Evolutionary conservation across 768 basidiomycete species (phyloP), one percentile per base, ranked within the genome.

Genomic region (Leucocoprinus birnbaumii): DNA sequence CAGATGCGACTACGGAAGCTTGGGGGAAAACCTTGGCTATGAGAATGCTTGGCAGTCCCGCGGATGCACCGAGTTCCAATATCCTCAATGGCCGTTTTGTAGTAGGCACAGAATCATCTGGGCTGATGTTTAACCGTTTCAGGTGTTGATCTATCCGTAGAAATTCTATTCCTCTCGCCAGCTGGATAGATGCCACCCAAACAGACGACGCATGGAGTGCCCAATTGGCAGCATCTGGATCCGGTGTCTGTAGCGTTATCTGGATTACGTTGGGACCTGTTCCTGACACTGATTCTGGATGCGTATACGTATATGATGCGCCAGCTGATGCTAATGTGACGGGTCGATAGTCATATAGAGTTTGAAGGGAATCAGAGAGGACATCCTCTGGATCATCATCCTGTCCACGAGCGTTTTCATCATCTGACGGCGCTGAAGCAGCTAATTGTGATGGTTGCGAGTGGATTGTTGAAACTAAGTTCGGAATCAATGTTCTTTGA

Each of bases 41-140:
- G 42, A 80, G 65, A 51, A 91, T 87, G 42, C 87, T 80, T 1
- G 89, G 89, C 21, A 91, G 73, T 3, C 89, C 89, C 0, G 87
- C 84, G 1, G 82, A 84, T 0, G 89, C 86, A 6, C 89, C 89
- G 9, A 91, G 71, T 64, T 91, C 89, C 5, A 91, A 75, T n/a
- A 90, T 59, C 25, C 61, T 64, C 8, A 68, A 34, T 6, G 38
- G 31, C 27, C 48, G 42, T 6, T 22, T 49, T 37, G 38, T 3
- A 14, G 3, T 4, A 6, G 2, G 25, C 2, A 13, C 58, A 62
- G 11, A 35, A 18, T 31, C 38, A 38, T n/a, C 38, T 10, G 9
- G 4, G 13, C 38, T 34, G 22, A n/a, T 14, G 51, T 43, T 6
- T 19, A 49, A 65, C 58, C 14, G 53, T 21, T 5, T 51, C 19